Evolutionary conservation across 2,329 filamentous ascomycete genomes (phyloP).

Genomic region (Cucurbitaria berberidis): DNA sequence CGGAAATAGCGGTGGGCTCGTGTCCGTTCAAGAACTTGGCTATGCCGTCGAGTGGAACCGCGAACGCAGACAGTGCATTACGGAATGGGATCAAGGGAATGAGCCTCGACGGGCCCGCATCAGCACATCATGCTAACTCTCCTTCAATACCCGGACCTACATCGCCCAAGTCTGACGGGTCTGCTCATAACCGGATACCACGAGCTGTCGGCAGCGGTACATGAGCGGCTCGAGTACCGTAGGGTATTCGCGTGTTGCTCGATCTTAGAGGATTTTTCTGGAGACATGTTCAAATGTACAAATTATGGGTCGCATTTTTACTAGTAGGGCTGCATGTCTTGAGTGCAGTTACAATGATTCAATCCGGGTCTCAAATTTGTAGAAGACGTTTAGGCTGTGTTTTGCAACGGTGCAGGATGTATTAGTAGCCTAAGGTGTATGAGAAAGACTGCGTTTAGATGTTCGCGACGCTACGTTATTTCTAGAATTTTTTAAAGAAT

Average conservation of each 20-base stretch:
- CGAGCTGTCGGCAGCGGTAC: conserved; percentile 22
- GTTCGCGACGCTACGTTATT: neutral
- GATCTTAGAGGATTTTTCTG: too few species aligned
- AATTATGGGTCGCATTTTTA: too few species aligned
- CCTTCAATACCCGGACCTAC: conserved; percentile 8
- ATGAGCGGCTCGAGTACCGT: conserved; percentile 1
- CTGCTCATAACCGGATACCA: conserved; percentile 16
- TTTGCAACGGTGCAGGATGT: too few species aligned
- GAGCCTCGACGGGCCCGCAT: conserved; percentile 13
- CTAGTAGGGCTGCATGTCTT: too few species aligned
- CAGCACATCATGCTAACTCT: conserved; percentile 6
- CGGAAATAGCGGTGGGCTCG: conserved; percentile 24
- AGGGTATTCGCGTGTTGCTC: too few species aligned
- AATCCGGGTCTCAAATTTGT: too few species aligned
- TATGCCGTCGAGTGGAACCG: conserved; percentile 14
- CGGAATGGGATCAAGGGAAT: conserved; percentile 10
- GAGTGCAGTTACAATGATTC: too few species aligned
- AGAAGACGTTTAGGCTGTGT: too few species aligned
- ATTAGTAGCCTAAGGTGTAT: too few species aligned
- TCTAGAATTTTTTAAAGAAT: too few species aligned
- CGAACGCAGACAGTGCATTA: conserved; percentile 6
- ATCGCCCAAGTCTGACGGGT: conserved; percentile 8
- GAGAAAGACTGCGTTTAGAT: too few species aligned
- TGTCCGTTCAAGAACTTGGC: conserved; percentile 43
- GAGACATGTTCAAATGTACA: too few species aligned